A percentile compares a stretch with the other conserved stretches of the same genome.
Conservation (phyloP, 208 protist genomes). For the Trypanosoma platydactyli region DNA sequence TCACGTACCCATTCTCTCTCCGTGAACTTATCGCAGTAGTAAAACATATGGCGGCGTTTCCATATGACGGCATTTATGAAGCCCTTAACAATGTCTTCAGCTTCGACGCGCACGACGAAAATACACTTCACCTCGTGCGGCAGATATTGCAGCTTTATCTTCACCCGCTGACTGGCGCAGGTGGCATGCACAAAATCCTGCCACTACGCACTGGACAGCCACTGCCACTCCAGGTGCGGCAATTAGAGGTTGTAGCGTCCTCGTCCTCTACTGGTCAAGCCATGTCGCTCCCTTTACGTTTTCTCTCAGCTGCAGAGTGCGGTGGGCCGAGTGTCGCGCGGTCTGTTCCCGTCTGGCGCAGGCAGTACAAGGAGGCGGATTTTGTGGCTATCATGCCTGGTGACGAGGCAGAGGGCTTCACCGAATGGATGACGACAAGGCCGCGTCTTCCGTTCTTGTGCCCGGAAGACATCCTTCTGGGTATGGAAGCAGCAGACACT, state of each 20-base stretch:
- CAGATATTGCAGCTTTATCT: constrained; percentile 57
- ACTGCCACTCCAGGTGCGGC: constrained; percentile 24
- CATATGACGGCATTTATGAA: constrained; percentile 81
- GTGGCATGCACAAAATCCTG: constrained; percentile 45
- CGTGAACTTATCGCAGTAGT: constrained; percentile 95
- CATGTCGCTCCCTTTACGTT: constrained; percentile 17
- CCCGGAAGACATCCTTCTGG: constrained; percentile 47
- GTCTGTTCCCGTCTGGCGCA: constrained; percentile 27
- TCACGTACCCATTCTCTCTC: constrained; percentile 91
- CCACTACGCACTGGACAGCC: constrained; percentile 47
- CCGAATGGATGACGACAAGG: constrained; percentile 53
- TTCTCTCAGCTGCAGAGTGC: constrained; percentile 13
- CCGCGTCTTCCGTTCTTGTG: constrained; percentile 55
- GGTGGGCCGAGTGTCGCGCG: constrained; percentile 2
- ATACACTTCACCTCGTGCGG: constrained; percentile 70
- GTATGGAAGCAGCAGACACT: constrained; percentile 16
- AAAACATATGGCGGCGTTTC: constrained; percentile 88
- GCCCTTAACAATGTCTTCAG: constrained; percentile 87
- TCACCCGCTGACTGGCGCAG: constrained; percentile 36
- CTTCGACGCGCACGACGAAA: constrained; percentile 79
- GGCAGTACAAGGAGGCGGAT: constrained; percentile 29
- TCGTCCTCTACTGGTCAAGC: not conserved
- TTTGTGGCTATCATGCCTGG: constrained; percentile 18
- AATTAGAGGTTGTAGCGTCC: not conserved
- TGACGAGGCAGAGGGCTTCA: constrained; percentile 38